Percentiles rank a stretch among this genome's conserved stretches.
These are phyloP conservation scores for Paratrypanosoma confusum DNA, from an alignment of 208 protist genomes.

Conservation along the genomic window DNA sequence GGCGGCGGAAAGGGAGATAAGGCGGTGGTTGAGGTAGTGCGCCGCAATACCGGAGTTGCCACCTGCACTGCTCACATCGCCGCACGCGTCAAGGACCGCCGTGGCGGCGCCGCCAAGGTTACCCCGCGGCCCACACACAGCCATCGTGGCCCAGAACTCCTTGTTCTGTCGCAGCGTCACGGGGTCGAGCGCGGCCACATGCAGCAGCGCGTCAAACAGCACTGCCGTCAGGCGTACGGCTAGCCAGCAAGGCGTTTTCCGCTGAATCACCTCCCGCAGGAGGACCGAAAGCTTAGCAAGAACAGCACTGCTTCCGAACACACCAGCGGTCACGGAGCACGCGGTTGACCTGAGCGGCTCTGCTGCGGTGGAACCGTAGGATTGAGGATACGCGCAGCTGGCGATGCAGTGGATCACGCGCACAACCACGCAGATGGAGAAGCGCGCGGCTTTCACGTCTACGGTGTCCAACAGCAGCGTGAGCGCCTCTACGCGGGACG, in stretches of 20 bases:
- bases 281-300: conserved; percentile 20
- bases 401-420: conserved; percentile 44
- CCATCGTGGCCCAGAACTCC: conserved; percentile 52
- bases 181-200: conserved; percentile 41
- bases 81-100: conserved; percentile 28
- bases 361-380: no score
- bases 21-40: conserved; percentile 17
- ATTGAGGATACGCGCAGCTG: no score
- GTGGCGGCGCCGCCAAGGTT: conserved; percentile 38
- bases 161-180: conserved; percentile 6
- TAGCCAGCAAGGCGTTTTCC: conserved; percentile 78
- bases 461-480: conserved; percentile 9
- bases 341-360: no score
- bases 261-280: conserved; percentile 52
- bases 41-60: conserved; percentile 30
- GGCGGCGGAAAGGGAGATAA: conserved; percentile 18
- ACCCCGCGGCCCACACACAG: conserved; percentile 66
- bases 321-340: conserved; percentile 7
- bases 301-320: conserved; percentile 15
- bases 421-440: conserved; percentile 40
- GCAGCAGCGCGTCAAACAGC: conserved; percentile 44
- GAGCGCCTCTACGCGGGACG: conserved; percentile 34
- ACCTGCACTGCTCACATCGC: conserved; percentile 22
- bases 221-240: conserved; percentile 65
- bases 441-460: conserved; percentile 23